A percentile compares a stretch with the other conserved stretches of the same genome.
phyloP scores from a whole-genome alignment of 2,329 filamentous ascomycete genomes.

The Pestalotiopsis sp. region DNA sequence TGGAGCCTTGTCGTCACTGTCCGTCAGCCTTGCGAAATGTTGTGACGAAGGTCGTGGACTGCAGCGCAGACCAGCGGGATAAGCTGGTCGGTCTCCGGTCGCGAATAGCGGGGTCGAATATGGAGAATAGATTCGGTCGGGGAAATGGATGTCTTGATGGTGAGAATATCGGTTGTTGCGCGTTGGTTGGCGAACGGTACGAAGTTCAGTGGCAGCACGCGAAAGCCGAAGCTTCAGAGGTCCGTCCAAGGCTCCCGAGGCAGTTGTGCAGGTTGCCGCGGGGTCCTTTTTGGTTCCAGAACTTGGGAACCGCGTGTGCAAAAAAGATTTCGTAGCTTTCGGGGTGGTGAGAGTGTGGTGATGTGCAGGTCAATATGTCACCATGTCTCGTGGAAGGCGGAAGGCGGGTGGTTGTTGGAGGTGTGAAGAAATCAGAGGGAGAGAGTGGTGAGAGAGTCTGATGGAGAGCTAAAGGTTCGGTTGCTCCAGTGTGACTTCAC shows the following conservation, averaged over 20 bases:
- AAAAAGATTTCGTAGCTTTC: not conserved
- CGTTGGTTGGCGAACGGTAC: not conserved
- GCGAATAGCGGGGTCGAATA: not conserved
- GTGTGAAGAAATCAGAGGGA: not conserved
- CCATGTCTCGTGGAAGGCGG: not conserved
- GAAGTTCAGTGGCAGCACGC: constrained; percentile 2
- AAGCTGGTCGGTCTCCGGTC: not conserved
- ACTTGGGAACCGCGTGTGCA: not conserved
- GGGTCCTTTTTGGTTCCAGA: constrained; percentile 3
- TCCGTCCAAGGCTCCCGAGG: constrained; percentile 8
- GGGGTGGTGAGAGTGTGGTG: not conserved
- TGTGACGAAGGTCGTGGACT: not conserved
- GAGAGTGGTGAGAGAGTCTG: not conserved
- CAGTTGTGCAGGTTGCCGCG: constrained; percentile 12
- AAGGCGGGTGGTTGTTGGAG: not conserved
- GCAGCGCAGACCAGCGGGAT: not conserved
- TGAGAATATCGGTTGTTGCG: not conserved
- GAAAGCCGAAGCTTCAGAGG: constrained; percentile 12
- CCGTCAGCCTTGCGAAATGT: constrained; percentile 7
- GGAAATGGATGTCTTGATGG: not conserved
- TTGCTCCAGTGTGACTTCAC: not conserved
- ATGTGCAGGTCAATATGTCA: not conserved
- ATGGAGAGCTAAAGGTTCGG: not conserved
- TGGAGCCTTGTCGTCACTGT: constrained; percentile 1
- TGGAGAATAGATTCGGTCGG: not conserved